phyloP scores from a whole-genome alignment of 1,284 basidiomycete species.

The Malassezia slooffiae region DNA sequence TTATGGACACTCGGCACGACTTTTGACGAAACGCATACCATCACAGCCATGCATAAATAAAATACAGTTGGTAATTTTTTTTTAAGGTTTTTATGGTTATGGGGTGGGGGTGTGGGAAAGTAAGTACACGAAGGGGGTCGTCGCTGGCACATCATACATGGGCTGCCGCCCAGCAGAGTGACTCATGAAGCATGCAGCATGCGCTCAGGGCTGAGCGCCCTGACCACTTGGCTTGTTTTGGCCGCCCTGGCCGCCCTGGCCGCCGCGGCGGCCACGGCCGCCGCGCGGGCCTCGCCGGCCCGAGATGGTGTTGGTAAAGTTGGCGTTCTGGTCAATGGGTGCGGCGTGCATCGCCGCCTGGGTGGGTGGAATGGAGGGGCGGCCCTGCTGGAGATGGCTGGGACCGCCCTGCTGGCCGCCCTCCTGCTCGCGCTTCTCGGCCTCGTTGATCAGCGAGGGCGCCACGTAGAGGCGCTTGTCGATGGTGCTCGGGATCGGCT shows the following conservation, averaged over 20 bases:
- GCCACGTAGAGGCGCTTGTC: conserved; percentile 72
- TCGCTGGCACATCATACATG: not conserved
- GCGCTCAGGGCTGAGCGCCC: not conserved
- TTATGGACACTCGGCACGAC: conserved; percentile 13
- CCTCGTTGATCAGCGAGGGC: conserved; percentile 37
- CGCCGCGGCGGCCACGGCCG: conserved; percentile 15
- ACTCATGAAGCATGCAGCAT: not conserved
- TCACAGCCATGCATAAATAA: conserved; percentile 1
- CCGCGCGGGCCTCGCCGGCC: conserved; percentile 21
- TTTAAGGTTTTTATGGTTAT: conserved; percentile 2
- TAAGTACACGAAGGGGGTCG: no score
- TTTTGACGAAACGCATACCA: no score
- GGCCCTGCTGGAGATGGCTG: conserved; percentile 36
- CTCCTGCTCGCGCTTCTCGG: conserved; percentile 16
- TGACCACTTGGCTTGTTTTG: not conserved
- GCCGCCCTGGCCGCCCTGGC: conserved; percentile 3
- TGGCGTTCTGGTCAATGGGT: conserved; percentile 38
- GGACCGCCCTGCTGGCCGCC: conserved; percentile 12
- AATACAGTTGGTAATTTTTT: conserved; percentile 2
- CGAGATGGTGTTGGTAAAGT: conserved; percentile 40
- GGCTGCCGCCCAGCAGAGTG: not conserved
- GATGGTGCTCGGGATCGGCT: conserved; percentile 81
- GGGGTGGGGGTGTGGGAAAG: not conserved
- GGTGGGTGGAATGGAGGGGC: conserved; percentile 44
- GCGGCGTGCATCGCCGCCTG: conserved; percentile 43